Evolutionary conservation across 345 rosid genomes (phyloP).

Genomic region (Boechera stricta): DNA sequence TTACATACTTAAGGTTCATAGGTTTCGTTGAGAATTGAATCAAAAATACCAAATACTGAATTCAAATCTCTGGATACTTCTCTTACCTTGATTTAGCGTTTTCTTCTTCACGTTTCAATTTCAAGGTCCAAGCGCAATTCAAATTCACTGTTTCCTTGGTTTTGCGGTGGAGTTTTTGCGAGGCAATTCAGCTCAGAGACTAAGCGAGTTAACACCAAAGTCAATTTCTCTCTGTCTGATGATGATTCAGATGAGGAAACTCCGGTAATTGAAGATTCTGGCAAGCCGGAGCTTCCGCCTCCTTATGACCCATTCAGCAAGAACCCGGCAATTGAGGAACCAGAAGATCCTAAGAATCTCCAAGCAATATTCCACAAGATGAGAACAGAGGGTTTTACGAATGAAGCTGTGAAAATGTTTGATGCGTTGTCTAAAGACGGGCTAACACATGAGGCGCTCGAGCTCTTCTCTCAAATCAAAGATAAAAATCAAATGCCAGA

Average conservation of each 20-base stretch:
- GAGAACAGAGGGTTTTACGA: conserved; percentile 59
- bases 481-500: conserved; percentile 74
- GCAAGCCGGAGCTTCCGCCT: conserved; percentile 58
- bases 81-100: conserved; percentile 10
- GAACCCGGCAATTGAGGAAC: conserved; percentile 54
- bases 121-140: conserved; percentile 25
- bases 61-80: not conserved
- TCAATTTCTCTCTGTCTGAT: conserved; percentile 71
- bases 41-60: not conserved
- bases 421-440: conserved; percentile 85
- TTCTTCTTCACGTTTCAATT: conserved; percentile 22
- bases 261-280: not conserved
- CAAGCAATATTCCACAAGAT: conserved; percentile 71
- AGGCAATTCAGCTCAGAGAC: conserved; percentile 41
- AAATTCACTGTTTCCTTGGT: conserved; percentile 15
- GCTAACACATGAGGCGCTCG: conserved; percentile 70
- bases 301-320: conserved; percentile 71
- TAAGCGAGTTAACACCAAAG: conserved; percentile 55
- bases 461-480: conserved; percentile 72
- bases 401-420: conserved; percentile 81
- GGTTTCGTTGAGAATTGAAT: not conserved
- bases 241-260: conserved; percentile 47
- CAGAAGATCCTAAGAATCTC: conserved; percentile 67
- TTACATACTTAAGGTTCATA: not conserved
- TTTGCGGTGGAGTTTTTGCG: conserved; percentile 25